Evolutionary conservation across 2,329 filamentous ascomycete species (phyloP).

Genomic region (Ophiostoma tasmaniense): DNA sequence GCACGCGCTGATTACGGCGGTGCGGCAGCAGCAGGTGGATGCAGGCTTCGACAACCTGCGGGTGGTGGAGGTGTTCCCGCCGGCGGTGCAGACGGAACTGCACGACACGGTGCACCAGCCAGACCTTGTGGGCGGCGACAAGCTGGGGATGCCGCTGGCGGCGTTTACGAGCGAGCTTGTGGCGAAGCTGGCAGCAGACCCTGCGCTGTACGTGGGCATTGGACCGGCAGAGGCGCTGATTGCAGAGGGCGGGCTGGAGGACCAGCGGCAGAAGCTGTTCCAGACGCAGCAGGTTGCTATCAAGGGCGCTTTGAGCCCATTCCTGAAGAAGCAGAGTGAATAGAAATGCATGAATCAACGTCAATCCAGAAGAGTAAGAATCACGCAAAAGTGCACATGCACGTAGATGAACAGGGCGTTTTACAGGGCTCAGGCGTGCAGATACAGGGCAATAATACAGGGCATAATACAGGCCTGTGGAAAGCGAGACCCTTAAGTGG

Average conservation of each 20-base stretch:
- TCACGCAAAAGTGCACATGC: background rate
- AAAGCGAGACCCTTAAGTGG: background rate
- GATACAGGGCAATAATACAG: background rate
- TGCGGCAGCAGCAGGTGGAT: slow-evolving; percentile 37
- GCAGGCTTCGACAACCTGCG: slow-evolving; percentile 27
- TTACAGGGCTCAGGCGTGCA: background rate
- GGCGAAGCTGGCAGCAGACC: slow-evolving; percentile 29
- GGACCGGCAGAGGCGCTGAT: slow-evolving; percentile 24
- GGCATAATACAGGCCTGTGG: no score
- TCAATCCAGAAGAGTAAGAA: no score
- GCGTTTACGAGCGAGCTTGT: slow-evolving; percentile 36
- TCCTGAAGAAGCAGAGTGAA: slow-evolving; percentile 19
- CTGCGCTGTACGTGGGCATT: slow-evolving; percentile 32
- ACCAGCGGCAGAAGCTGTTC: slow-evolving; percentile 24
- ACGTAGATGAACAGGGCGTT: no score
- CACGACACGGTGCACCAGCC: slow-evolving; percentile 34
- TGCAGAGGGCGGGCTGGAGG: slow-evolving; percentile 24
- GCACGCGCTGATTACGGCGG: slow-evolving; percentile 34
- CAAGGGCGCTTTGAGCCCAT: slow-evolving; percentile 20
- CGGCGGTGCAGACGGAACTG: slow-evolving; percentile 36
- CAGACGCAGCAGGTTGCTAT: slow-evolving; percentile 21
- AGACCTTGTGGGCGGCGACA: slow-evolving; percentile 33
- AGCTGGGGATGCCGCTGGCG: slow-evolving; percentile 40
- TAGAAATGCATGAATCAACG: background rate
- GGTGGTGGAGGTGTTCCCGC: slow-evolving; percentile 38